Base-by-base conservation (phyloP, 2,329 filamentous ascomycete genomes). In the Ploettnerulaceae sp. region DNA sequence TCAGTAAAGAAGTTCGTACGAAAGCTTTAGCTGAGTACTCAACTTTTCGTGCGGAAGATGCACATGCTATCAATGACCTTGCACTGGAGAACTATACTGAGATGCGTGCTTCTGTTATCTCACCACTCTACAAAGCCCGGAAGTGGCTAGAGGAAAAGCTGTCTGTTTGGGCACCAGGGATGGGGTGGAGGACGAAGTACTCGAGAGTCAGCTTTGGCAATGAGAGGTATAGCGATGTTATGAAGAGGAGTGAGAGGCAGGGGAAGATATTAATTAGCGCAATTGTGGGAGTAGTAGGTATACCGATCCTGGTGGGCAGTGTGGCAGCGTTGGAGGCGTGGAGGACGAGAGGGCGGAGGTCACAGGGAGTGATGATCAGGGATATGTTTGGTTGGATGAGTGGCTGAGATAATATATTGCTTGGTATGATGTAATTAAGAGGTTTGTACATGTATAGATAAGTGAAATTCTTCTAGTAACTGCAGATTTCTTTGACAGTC, bases 131-230 rank as follows among this genome's bases (percentile, higher is more conserved):
- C 61, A 77, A 84, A 25, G 64, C 93, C 7, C 80, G 93, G 46
- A 98, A 98, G 67, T 82, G 73, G 55, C 70, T 96, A 11, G 93
- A 98, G 63, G 93, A 98, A 69, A 79, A 76, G 25, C 70, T 97
- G 42, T 87, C 84, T 42, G 76, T 85, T 11, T 82, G 85, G 58
- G 61, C 94, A 2, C 93, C 93, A 0, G 70, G 75, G 20, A 67
- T 90, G 9, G 93, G 91, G 0, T 96, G 91, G 82, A 81, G 84
- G 62, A 98, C 93, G 2, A 89, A 95, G 68, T 98, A 98, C 64
- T 82, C 86, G 1, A 77, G 91, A 15, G 84, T 98, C 7, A 95
- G 89, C 57, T 98, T 98, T 64, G 88, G 88, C 49, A 96, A 95
- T 60, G 85, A 95, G 68, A 73, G 86, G 15, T 98, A 98, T 66